Evolutionary conservation across 1,284 basidiomycete genomes (phyloP), one percentile per base, ranked within the genome.

Genomic region (Ustilago nuda): DNA sequence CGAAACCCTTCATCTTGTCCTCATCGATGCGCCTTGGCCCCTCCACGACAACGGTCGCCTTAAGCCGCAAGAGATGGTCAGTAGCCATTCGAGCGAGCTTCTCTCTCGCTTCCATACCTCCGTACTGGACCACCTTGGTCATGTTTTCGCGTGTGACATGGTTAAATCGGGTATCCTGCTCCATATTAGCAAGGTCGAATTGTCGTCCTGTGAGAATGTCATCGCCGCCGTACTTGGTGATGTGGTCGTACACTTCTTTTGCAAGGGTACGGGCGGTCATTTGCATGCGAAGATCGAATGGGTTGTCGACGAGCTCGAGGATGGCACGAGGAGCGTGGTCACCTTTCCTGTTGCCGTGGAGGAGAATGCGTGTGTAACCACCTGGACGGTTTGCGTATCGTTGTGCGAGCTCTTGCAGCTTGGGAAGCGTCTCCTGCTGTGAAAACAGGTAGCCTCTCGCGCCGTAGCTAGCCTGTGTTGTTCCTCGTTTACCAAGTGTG

Each of bases 241-340:
- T 71, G 27, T 68, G 67, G 63, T 78, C 64, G 65, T 77, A 77
- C 1, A 80, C 60, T 61, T 83, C 80, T 30, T 81, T 78, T 5
- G 77, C 84, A 17, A 85, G 65, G 1, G 81, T 72, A 2, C 83
- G 75, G 12, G 84, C 84, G 1, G 80, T 80, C 82, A 85, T 82
- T 58, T 85, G 82, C 56, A 85, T 72, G 27, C 92, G 91, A 50
- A 99, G 87, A 87, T 99, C 97, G 69, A 90, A 89, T 11, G 94
- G 93, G 82, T 93, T 93, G 88, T 99, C 97, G 36, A 99, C 96
- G 7, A 99, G 89, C 86, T 97, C 93, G 50, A 99, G 87, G 66
- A 99, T 90, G 4, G 96, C 96, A 74, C 92, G 90, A 1, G 94
- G 94, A 35, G 97, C 97, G 84, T 97, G 93, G 88, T 99, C 97